Evolutionary conservation across 805 yeast species (phyloP).

Genomic region (Debaryomyces maramus): DNA sequence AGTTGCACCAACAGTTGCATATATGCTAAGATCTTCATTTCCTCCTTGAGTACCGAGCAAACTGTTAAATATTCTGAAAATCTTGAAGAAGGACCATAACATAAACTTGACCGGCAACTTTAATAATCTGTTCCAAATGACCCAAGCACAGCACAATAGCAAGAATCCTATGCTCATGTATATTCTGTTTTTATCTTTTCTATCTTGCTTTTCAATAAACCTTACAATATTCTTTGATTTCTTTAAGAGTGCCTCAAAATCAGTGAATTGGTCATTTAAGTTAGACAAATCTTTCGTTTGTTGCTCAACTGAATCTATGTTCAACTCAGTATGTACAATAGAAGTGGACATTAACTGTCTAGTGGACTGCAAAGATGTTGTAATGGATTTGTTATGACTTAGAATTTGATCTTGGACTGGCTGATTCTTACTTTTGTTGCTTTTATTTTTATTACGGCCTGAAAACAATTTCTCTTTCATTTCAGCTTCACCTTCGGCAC

Average conservation of each 20-base stretch:
- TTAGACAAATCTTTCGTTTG: constrained; percentile 43
- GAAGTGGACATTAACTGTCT: constrained; percentile 50
- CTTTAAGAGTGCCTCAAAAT: constrained; percentile 41
- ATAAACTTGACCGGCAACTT: constrained; percentile 44
- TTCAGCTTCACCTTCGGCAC: constrained; percentile 7
- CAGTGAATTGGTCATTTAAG: constrained; percentile 34
- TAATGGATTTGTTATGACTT: constrained; percentile 47
- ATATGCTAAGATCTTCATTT: neutral
- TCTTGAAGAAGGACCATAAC: constrained; percentile 47
- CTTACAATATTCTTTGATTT: constrained; percentile 48
- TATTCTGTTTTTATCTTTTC: constrained; percentile 48
- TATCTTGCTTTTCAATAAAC: constrained; percentile 53
- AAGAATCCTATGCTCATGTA: constrained; percentile 50
- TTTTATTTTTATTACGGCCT: constrained; percentile 15
- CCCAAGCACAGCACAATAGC: constrained; percentile 46
- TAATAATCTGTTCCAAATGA: constrained; percentile 50
- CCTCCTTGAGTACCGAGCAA: constrained; percentile 7
- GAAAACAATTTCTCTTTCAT: constrained; percentile 23
- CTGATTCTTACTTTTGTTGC: constrained; percentile 14
- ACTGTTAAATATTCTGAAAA: constrained; percentile 21
- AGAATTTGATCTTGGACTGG: constrained; percentile 42
- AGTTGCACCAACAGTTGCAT: constrained; percentile 2
- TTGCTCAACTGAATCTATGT: constrained; percentile 46
- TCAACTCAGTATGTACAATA: constrained; percentile 51
- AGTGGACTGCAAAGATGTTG: constrained; percentile 47